Conservation (phyloP, 164 flowering plant species). For the Magnolia officinalis region DNA sequence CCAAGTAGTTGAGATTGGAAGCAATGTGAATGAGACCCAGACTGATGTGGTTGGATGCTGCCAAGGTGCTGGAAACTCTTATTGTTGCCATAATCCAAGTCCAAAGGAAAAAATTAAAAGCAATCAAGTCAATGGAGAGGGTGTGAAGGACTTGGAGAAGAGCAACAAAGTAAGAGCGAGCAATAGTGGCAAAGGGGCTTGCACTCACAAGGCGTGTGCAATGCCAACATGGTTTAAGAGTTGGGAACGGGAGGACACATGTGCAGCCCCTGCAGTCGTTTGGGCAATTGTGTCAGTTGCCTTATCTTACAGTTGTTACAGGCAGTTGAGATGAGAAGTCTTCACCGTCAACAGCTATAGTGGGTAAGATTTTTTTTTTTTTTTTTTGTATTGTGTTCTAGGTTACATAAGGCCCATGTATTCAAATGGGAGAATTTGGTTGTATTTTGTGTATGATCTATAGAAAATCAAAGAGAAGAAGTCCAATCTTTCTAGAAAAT, state of each 20-base stretch:
- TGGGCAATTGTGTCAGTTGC: conserved; percentile 71
- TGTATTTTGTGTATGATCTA: conserved; percentile 2
- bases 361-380: not conserved
- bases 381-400: not conserved
- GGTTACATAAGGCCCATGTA: not conserved
- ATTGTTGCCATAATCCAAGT: too few species aligned
- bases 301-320: conserved; percentile 69
- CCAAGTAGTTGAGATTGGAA: too few species aligned
- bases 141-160: too few species aligned
- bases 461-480: not conserved
- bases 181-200: too few species aligned
- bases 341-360: not conserved
- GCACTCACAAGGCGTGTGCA: conserved; percentile 44
- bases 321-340: conserved; percentile 29
- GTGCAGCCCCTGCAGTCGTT: conserved; percentile 74
- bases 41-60: too few species aligned
- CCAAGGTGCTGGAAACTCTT: too few species aligned
- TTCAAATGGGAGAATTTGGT: not conserved
- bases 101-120: too few species aligned
- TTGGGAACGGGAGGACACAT: conserved; percentile 95
- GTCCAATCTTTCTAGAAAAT: too few species aligned
- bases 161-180: too few species aligned
- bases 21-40: too few species aligned
- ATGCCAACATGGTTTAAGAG: conserved; percentile 79
- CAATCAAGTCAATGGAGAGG: too few species aligned